Conservation (phyloP, 768 basidiomycete species). For the Daedaleopsis sinensis region DNA sequence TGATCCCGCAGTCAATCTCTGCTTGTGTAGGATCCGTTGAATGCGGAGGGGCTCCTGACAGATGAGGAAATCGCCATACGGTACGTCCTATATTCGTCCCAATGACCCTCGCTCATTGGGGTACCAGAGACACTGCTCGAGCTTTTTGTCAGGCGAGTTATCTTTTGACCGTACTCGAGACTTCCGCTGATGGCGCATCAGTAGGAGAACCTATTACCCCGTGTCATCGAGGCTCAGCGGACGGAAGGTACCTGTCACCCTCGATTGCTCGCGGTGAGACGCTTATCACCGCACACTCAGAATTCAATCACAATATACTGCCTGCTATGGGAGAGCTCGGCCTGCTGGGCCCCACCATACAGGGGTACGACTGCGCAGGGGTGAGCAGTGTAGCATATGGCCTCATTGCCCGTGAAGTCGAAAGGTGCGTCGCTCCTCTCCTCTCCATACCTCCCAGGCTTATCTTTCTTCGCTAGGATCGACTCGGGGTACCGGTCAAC, state of each 20-base stretch:
- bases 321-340: constrained; percentile 94
- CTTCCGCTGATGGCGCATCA: background rate
- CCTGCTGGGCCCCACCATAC: constrained; percentile 88
- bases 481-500: constrained; percentile 97
- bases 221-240: constrained; percentile 86
- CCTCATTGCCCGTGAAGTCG: constrained; percentile 90
- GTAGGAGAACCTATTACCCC: constrained; percentile 83
- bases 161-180: background rate
- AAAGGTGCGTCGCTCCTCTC: constrained; percentile 55
- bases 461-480: constrained; percentile 52
- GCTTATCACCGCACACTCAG: constrained; percentile 37
- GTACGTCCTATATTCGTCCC: constrained; percentile 41
- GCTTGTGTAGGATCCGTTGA: constrained; percentile 72
- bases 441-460: background rate
- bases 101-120: background rate
- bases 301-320: constrained; percentile 76
- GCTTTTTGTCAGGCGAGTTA: constrained; percentile 74
- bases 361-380: constrained; percentile 94
- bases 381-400: constrained; percentile 92
- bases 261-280: background rate
- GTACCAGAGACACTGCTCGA: constrained; percentile 72
- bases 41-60: constrained; percentile 75
- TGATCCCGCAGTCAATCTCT: background rate
- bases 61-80: constrained; percentile 91
- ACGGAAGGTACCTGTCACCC: constrained; percentile 64